A percentile compares a stretch with the other conserved stretches of the same genome.
phyloP scores from a whole-genome alignment of 176 grass and related monocot genomes.

The Chrysopogon serrulatus region DNA sequence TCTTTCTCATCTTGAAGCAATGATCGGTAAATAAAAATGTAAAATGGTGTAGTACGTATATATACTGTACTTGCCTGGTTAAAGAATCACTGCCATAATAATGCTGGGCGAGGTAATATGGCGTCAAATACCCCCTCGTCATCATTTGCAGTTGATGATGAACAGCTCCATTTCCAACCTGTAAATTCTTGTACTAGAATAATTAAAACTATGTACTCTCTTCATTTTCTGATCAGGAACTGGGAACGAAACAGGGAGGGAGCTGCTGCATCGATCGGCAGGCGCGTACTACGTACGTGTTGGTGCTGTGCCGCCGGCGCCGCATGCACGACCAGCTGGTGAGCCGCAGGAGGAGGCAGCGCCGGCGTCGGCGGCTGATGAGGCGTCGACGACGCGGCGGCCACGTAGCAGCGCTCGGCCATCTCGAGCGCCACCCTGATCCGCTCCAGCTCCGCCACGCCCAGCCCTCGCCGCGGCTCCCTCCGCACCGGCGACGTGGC shows the following conservation, averaged over 20 bases:
- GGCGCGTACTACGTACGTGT: background rate
- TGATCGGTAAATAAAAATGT: background rate
- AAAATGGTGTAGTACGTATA: background rate
- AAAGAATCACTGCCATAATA: background rate
- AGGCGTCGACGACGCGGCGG: background rate
- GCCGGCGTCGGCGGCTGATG: background rate
- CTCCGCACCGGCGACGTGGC: constrained; percentile 1
- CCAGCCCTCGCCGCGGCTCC: constrained; percentile 44
- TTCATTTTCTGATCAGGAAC: background rate
- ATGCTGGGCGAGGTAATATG: constrained; percentile 15
- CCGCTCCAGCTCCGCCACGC: constrained; percentile 37
- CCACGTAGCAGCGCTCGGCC: constrained; percentile 30
- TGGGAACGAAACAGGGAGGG: background rate
- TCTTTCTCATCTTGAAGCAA: background rate
- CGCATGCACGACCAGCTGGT: background rate
- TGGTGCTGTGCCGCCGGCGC: background rate
- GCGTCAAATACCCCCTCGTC: background rate
- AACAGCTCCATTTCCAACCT: constrained; percentile 26
- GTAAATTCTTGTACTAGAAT: background rate
- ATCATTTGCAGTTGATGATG: background rate
- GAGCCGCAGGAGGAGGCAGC: background rate
- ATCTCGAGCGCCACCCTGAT: constrained; percentile 43
- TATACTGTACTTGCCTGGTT: constrained; percentile 19
- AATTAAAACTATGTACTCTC: background rate
- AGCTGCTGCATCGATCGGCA: background rate